Base-by-base conservation (phyloP, 2,329 filamentous ascomycete species). In the Simplicillium aogashimaense region DNA sequence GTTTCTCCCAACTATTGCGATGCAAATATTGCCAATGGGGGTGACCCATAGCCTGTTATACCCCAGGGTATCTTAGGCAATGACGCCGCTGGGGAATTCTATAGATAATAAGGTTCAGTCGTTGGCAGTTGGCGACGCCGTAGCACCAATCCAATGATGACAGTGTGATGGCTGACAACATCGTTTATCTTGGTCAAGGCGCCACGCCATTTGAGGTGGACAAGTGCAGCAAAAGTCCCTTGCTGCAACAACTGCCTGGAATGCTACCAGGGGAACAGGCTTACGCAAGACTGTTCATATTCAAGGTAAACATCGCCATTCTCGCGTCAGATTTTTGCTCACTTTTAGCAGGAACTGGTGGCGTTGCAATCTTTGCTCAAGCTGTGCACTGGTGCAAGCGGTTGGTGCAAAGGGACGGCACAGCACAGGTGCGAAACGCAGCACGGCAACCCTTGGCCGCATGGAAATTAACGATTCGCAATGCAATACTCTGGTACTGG, bases 191-290 rank as follows among this genome's bases (percentile, higher is more conserved):
- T 69, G 3, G 52, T 46, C 17, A 62, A 59, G 35, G 39, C 67
- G 0, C 65, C 65, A 0, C 40, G 39, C 0, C 51, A 67, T 39
- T 47, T 69, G 14, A 47, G 55, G 29, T 67, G 59, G 57, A 42
- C 52, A 1, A 46, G 57, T 3, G 59, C 62, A 3, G 49, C 52
- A 7, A 57, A 57, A 1, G 55, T 70, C 13, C 64, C 64, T 1
- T 69, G 65, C 67, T 15, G 67, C 63, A 1, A 53, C 61, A 0
- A 70, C 66, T 0, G 66, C 67, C 2, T 70, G 66, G 63, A 53
- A 56, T 35, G 62, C 65, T 1, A 44, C 68, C n/a, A 64, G 61
- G 44, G 63, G 56, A 2, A 47, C 57, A 10, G 47, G 45, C 0
- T 57, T 65, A 14, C 63, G 64, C 1, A 47, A 63, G 42, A 66